phyloP scores from a whole-genome alignment of 306 rosid species.

The Hippophae rhamnoides region DNA sequence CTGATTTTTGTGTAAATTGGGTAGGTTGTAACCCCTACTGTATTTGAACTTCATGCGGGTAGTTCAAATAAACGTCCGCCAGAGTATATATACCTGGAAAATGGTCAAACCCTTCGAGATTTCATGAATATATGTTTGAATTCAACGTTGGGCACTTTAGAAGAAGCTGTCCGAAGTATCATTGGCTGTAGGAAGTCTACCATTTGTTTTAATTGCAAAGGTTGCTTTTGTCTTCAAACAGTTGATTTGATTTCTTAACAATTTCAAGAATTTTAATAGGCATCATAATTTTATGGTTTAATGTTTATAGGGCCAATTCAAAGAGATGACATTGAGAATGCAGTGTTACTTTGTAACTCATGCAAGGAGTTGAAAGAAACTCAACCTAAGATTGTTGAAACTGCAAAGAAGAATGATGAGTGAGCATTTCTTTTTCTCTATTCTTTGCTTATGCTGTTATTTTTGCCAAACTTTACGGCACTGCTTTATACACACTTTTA shows the following conservation, averaged over 20 bases:
- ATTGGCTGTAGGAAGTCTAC: slow-evolving; percentile 51
- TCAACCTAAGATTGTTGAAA: slow-evolving; percentile 18
- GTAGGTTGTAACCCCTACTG: slow-evolving; percentile 67
- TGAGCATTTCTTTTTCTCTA: slow-evolving; percentile 11
- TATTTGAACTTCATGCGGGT: slow-evolving; percentile 85
- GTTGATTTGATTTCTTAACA: not conserved
- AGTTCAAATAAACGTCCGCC: slow-evolving; percentile 82
- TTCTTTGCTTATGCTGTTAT: not conserved
- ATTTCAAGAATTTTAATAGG: not conserved
- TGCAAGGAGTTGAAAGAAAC: slow-evolving; percentile 43
- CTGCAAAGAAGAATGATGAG: slow-evolving; percentile 10
- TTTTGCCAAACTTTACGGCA: not conserved
- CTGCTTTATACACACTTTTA: not conserved
- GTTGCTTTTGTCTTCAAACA: slow-evolving; percentile 30
- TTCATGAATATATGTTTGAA: slow-evolving; percentile 49
- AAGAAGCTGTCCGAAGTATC: slow-evolving; percentile 43
- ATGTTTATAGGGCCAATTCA: slow-evolving; percentile 29
- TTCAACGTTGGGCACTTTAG: slow-evolving; percentile 35
- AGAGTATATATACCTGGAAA: slow-evolving; percentile 60
- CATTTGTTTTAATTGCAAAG: slow-evolving; percentile 66
- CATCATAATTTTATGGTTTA: not conserved
- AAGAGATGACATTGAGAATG: slow-evolving; percentile 18
- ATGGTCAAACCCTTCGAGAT: slow-evolving; percentile 66
- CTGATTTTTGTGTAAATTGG: slow-evolving; percentile 14
- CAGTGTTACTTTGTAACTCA: slow-evolving; percentile 50